Conservation (phyloP, 78 protist species). For the Dictyostelium firmibasis region DNA sequence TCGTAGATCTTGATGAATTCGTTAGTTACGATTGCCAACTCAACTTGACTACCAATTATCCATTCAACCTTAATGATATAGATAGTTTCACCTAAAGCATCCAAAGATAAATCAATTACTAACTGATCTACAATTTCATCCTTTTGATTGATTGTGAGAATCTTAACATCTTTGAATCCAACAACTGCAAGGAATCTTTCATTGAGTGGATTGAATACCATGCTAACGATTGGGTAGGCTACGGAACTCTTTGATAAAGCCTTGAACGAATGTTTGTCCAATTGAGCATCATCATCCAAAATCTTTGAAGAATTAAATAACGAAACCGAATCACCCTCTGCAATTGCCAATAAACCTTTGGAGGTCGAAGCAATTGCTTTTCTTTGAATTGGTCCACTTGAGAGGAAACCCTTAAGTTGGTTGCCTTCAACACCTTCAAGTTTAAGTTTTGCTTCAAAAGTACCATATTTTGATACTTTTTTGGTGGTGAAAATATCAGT, state of each 20-base stretch:
- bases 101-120: constrained; percentile 35
- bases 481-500: constrained; percentile 31
- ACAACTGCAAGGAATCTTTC: constrained; percentile 69
- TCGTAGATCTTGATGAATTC: constrained; percentile 78
- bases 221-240: constrained; percentile 42
- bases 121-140: constrained; percentile 76
- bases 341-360: constrained; percentile 41
- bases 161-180: constrained; percentile 55
- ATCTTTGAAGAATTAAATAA: constrained; percentile 17
- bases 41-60: constrained; percentile 77
- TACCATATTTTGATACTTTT: constrained; percentile 30
- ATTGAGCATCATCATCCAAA: constrained; percentile 35
- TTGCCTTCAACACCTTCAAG: constrained; percentile 60
- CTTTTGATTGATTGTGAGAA: constrained; percentile 43
- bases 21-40: constrained; percentile 72
- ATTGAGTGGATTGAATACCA: constrained; percentile 57
- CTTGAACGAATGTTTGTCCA: constrained; percentile 39
- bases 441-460: constrained; percentile 64
- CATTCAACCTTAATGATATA: constrained; percentile 63
- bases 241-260: constrained; percentile 21
- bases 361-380: constrained; percentile 24
- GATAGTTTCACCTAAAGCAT: constrained; percentile 15
- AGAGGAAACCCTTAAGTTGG: constrained; percentile 11
- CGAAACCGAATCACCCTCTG: constrained; percentile 36
- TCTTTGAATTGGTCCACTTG: constrained; percentile 44